Percentiles rank a stretch among this genome's conserved stretches.
Conservation (phyloP, 2,329 filamentous ascomycete species). For the Colletotrichum sp. region DNA sequence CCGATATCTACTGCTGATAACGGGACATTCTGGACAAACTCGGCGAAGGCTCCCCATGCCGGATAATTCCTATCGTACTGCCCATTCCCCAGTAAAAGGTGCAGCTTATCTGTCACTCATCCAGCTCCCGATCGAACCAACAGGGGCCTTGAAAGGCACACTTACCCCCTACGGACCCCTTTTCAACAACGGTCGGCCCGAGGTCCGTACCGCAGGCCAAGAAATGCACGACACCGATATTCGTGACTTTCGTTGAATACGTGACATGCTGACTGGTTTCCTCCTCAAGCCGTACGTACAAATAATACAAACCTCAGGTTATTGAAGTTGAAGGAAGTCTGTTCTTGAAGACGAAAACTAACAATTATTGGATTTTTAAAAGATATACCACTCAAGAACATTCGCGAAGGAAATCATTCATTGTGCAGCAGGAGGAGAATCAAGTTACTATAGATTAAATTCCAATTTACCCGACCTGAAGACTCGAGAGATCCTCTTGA, state of each 20-base stretch:
- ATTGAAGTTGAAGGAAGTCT: background rate
- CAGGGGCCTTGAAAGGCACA: background rate
- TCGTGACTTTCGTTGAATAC: too few relatives aligned
- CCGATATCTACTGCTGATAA: background rate
- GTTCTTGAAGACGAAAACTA: too few relatives aligned
- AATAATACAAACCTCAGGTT: background rate
- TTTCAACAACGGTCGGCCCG: background rate
- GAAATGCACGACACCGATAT: background rate
- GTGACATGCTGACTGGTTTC: background rate
- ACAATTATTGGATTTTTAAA: too few relatives aligned
- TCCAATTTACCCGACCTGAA: too few relatives aligned
- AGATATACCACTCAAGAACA: too few relatives aligned
- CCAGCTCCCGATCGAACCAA: background rate
- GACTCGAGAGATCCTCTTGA: too few relatives aligned
- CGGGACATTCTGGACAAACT: background rate
- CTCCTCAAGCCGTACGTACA: background rate
- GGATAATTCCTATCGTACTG: background rate
- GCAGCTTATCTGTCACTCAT: background rate
- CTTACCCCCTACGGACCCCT: background rate
- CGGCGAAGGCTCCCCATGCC: background rate
- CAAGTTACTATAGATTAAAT: too few relatives aligned
- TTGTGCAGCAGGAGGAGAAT: too few relatives aligned
- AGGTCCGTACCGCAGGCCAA: background rate
- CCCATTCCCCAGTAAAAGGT: background rate
- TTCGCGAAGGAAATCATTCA: too few relatives aligned